These are phyloP conservation scores for Lodderomyces jiufengensis DNA, from an alignment of 1,139 yeast genomes.

Conservation along the genomic window DNA sequence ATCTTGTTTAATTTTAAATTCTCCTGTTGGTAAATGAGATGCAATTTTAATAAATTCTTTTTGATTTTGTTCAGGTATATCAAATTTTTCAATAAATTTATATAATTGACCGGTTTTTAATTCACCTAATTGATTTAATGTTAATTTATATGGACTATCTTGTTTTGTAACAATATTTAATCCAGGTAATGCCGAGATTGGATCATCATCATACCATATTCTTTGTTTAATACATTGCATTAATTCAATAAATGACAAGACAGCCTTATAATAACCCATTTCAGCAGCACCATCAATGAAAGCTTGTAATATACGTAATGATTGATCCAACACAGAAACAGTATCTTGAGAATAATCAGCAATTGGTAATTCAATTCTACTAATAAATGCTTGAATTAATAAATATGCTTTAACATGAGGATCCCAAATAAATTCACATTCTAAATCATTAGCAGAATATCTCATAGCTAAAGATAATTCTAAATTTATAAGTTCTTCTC, in stretches of 20 bases:
- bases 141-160: constrained; percentile 17
- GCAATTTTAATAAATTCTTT: constrained; percentile 43
- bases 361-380: constrained; percentile 81
- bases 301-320: constrained; percentile 91
- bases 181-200: constrained; percentile 73
- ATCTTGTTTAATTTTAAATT: constrained; percentile 30
- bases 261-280: constrained; percentile 64
- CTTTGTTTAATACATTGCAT: constrained; percentile 92
- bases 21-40: constrained; percentile 49
- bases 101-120: constrained; percentile 24
- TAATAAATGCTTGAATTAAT: constrained; percentile 82
- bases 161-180: constrained; percentile 29
- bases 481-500: constrained; percentile 88
- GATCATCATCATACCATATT: constrained; percentile 78
- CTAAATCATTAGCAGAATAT: constrained; percentile 67
- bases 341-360: constrained; percentile 96
- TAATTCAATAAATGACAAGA: constrained; percentile 55
- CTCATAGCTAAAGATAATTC: constrained; percentile 83
- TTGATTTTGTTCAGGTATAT: constrained; percentile 14
- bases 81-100: constrained; percentile 27
- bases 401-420: constrained; percentile 92
- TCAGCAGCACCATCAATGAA: constrained; percentile 88
- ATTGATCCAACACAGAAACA: constrained; percentile 87
- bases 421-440: constrained; percentile 78
- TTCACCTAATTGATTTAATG: constrained; percentile 7